Conservation (phyloP, 495 filamentous ascomycete species). For the Xylaria scruposa region DNA sequence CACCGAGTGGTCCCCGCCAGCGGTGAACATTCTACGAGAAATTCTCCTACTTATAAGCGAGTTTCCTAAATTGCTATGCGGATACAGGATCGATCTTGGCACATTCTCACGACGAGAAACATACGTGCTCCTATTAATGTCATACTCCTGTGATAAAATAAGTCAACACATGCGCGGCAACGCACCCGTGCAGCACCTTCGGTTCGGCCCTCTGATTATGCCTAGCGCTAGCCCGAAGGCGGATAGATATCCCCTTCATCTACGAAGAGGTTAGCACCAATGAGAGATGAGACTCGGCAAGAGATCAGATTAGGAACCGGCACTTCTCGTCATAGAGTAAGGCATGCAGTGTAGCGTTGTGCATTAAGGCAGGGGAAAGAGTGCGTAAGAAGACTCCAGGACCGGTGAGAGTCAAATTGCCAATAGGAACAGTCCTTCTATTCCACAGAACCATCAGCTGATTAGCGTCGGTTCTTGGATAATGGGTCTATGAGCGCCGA, state of each 20-base stretch:
- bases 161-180: constrained; percentile 11
- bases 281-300: constrained; percentile 5
- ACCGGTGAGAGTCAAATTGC: constrained; percentile 17
- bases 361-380: constrained; percentile 21
- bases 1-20: neutral
- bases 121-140: neutral
- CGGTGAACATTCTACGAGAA: constrained; percentile 11
- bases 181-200: neutral
- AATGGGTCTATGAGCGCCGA: neutral
- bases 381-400: constrained; percentile 8
- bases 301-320: constrained; percentile 16
- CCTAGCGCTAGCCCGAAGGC: constrained; percentile 14
- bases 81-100: constrained; percentile 3
- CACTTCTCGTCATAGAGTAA: constrained; percentile 10
- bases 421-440: constrained; percentile 16
- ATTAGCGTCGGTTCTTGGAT: constrained; percentile 12
- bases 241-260: constrained; percentile 13
- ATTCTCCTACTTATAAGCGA: constrained; percentile 22
- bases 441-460: constrained; percentile 24
- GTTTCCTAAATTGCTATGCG: neutral
- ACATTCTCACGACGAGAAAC: neutral
- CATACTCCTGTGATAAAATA: constrained; percentile 8
- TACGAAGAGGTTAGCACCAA: constrained; percentile 5
- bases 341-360: neutral
- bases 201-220: constrained; percentile 22